Evolutionary conservation across 2,329 filamentous ascomycete species (phyloP), one percentile per base, ranked within the genome.

Genomic region (Xylaria sp.): DNA sequence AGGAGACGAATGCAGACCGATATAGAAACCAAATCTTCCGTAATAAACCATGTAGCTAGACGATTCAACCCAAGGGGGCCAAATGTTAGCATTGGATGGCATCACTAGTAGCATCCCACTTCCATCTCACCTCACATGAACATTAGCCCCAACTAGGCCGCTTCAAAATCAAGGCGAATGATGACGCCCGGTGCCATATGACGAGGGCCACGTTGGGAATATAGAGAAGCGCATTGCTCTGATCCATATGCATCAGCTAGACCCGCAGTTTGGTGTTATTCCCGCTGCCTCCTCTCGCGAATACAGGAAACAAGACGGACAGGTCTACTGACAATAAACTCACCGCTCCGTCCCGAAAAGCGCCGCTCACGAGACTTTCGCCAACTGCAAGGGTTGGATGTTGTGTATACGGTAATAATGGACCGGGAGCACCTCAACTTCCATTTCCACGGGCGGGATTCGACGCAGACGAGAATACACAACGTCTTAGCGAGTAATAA

Each of bases 401-500:
- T 29, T 27, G 37, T 37, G 37, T 50, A 63, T 21, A 47, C 64
- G 58, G 35, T 25, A 44, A 58, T 40, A 57, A 35, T 32, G 16
- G 21, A n/a, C 29, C 25, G 12, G 8, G 59, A 35, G 29, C 32
- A 23, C 51, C 61, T 48, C 32, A 50, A 35, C n/a, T 10, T 1
- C 32, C 57, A 47, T 16, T 54, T 29, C 32, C 13, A 40, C n/a
- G 40, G 3, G 48, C 42, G 54, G 59, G 61, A 23, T 23, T 57
- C 32, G 27, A 59, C 42, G 59, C 55, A 57, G 60, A 13, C 23
- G 50, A 29, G 42, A 37, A 47, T 40, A 44, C n/a, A 40, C 48
- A 13, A 21, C 44, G 71, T 68, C 47, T 71, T 70, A 69, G 32
- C 47, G 53, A 61, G 55, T 40, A 35, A 63, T 73, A 71, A 74